Evolutionary conservation across 352 stramenopile genomes (phyloP).

Genomic region (Globisporangium paroecandrum): DNA sequence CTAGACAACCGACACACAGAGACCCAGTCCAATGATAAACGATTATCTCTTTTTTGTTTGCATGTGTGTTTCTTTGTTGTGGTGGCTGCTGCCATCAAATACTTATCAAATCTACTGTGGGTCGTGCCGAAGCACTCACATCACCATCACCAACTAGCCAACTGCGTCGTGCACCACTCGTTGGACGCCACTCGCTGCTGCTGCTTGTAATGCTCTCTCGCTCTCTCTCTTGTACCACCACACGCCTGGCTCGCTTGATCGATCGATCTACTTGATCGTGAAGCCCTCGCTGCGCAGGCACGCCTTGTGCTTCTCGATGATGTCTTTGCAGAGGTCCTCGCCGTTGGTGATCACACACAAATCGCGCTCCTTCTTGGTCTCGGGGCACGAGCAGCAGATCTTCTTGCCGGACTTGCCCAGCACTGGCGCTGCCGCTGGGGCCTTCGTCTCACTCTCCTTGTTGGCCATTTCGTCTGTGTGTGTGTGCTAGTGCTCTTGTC

Average conservation of each 20-base stretch:
- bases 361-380: constrained; percentile 94
- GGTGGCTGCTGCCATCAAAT: constrained; percentile 9
- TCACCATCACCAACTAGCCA: not conserved
- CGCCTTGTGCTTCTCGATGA: constrained; percentile 97
- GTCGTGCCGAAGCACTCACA: not conserved
- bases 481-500: not conserved
- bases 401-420: constrained; percentile 96
- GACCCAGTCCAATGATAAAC: constrained; percentile 1
- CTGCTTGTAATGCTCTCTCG: not conserved
- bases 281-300: constrained; percentile 96
- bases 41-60: not conserved
- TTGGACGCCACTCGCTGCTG: not conserved
- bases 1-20: not conserved
- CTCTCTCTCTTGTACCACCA: not conserved
- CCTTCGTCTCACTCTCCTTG: constrained; percentile 32
- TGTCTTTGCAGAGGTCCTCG: constrained; percentile 90
- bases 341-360: constrained; percentile 91
- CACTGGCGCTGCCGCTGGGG: constrained; percentile 34
- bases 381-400: constrained; percentile 98
- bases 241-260: not conserved
- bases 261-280: constrained; percentile 76
- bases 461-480: constrained; percentile 32
- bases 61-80: not conserved
- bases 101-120: constrained; percentile 11
- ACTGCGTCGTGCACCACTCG: not conserved